phyloP scores from a whole-genome alignment of 2,329 filamentous ascomycete genomes.

The Alternaria dauci region DNA sequence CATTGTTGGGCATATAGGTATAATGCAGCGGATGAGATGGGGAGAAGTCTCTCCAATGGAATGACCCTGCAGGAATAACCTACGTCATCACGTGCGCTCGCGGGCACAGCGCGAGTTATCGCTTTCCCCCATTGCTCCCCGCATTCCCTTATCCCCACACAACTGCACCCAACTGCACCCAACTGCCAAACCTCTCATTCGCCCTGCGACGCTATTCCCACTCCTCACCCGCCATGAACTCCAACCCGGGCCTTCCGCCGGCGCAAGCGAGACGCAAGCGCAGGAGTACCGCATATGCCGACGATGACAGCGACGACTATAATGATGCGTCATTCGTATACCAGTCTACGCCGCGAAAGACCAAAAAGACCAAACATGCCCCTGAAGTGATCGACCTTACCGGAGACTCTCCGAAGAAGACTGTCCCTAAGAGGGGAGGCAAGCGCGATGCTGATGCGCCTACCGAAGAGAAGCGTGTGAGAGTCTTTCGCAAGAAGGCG shows the following conservation, averaged over 20 bases:
- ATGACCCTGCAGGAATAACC: not conserved
- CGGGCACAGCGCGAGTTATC: conserved; percentile 8
- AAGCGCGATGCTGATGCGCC: conserved; percentile 26
- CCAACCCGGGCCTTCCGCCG: not conserved
- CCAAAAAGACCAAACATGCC: conserved; percentile 7
- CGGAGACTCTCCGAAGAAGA: conserved; percentile 22
- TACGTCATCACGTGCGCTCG: conserved; percentile 24
- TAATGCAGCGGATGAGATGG: not conserved
- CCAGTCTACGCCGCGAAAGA: conserved; percentile 15
- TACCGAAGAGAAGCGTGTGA: conserved; percentile 44
- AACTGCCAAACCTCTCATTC: not conserved
- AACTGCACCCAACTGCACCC: not conserved
- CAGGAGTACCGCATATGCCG: conserved; percentile 23
- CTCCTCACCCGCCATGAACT: conserved; percentile 1
- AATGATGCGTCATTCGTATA: conserved; percentile 4
- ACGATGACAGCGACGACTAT: conserved; percentile 22
- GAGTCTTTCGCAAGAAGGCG: conserved; percentile 48
- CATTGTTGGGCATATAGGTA: not conserved
- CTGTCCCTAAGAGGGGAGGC: conserved; percentile 24
- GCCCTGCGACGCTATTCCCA: not conserved
- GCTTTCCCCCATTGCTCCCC: not conserved
- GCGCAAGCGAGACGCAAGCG: conserved; percentile 32
- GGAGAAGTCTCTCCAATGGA: not conserved
- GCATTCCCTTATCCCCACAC: not conserved
- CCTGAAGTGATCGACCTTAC: conserved; percentile 20